Evolutionary conservation across 1,284 basidiomycete species (phyloP), one percentile per base, ranked within the genome.

Genomic region (Malassezia slooffiae): DNA sequence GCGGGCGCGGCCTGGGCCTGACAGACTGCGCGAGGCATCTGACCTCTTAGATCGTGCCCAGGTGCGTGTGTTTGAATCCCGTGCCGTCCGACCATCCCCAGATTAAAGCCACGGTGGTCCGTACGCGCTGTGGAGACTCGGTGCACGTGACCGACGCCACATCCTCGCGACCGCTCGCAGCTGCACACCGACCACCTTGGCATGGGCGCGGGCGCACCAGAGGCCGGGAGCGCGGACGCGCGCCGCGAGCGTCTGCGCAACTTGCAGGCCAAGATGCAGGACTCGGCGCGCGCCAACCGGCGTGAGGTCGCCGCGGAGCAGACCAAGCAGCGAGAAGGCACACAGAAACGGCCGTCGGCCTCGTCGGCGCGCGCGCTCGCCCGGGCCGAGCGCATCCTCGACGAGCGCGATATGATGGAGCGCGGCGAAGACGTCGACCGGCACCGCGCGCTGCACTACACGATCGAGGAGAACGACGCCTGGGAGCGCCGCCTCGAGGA

Each of bases 361-460:
- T 46, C 35, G 4, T 37, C 37, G 3, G 54, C 57, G 1, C 51
- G 57, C 31, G 65, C 65, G 34, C 40, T 69, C 1, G 41, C 50
- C 7, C 61, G 95, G 22, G 89, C 88, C 0, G 88, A 91, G 70
- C 80, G 76, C n/a, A 70, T 95, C 50, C 79, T 88, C 8, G 74
- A 80, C 53, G 88, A 90, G 71, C 80, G 83, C 3, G 85, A 91
- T 55, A 85, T 88, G 0, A 81, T 83, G 63, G 88, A 88, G 50
- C 74, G 76, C 1, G 91, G 90, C 11, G 85, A 75, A 55, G 77
- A 79, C 62, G 55, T 76, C 15, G 76, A 79, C 58, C 74, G 88
- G 44, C 77, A 79, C 61, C 86, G 86, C 75, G 86, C 87, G 62
- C 91, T 87, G 87, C 80, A 85, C 60, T 95, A 85, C 73, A 84